Base-by-base conservation (phyloP, 768 basidiomycete genomes). In the Tylopilus balloui region DNA sequence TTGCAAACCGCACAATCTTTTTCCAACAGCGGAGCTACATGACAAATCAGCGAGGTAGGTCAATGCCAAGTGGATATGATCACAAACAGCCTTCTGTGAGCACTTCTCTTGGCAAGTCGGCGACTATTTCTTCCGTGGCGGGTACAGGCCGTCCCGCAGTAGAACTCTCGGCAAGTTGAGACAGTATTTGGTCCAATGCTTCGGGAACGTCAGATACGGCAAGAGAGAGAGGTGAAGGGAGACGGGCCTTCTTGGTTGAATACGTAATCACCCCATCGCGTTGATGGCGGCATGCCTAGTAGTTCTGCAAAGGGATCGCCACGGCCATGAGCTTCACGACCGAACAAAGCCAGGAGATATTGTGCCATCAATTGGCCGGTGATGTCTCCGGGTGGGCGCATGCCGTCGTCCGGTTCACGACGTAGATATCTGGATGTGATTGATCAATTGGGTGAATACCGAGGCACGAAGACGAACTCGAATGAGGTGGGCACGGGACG, bases 1-100 rank as follows among this genome's bases (percentile, higher is more conserved):
- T 95, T 92, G 71, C 94, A 98, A 20, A 98, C 83, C 0, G 92
- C 87, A 61, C 94, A 98, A 54, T 95, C 88, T 52, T 81, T 85
- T 55, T 83, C 76, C 42, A 90, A 70, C 31, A 79, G 69, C 1
- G 74, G 65, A 2, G 84, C 87, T 88, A 24, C 28, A 52, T 45
- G 6, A 45, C n/a, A 45, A 6, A 42, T 55, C 12, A 55, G 44
- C 17, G 31, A 42, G 20, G 35, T 13, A 48, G 20, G 24, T 4
- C 4, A 20, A 31, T 17, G 25, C 5, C 7, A 53, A 42, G 44
- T 39, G 47, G 9, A 27, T 45, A 47, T 10, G 39, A 36, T 37
- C n/a, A 68, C 87, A 42, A 60, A 89, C 88, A 86, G 64, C 71
- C 77, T 55, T 75, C 72, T 50, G 73, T 72, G 51, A 90, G 65